phyloP scores from a whole-genome alignment of 495 filamentous ascomycete species.

The Neohortaea acidophila region DNA sequence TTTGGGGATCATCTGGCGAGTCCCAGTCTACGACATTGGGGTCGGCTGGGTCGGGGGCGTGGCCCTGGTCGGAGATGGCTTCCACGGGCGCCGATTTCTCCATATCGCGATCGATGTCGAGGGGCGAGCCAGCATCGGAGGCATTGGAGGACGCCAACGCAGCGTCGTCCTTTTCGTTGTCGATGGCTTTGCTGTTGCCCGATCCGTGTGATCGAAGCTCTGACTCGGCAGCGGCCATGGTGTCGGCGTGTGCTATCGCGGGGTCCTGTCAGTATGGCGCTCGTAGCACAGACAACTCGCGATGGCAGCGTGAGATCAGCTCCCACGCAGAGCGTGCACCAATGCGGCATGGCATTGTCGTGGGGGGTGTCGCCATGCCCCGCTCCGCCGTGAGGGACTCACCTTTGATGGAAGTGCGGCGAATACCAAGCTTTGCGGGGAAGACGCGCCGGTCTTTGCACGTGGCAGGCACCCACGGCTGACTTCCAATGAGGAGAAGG shows the following conservation, averaged over 20 bases:
- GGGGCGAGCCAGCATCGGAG: too few relatives aligned
- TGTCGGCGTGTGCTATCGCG: slow-evolving; percentile 18
- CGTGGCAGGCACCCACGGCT: too few relatives aligned
- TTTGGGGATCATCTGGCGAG: slow-evolving; percentile 25
- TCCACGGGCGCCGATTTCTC: slow-evolving; percentile 7
- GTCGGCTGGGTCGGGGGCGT: slow-evolving; percentile 11
- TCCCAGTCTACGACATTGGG: slow-evolving; percentile 27
- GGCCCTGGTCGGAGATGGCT: slow-evolving; percentile 2
- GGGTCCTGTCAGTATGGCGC: background rate
- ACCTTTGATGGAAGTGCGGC: too few relatives aligned
- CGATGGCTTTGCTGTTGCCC: background rate
- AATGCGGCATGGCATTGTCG: too few relatives aligned
- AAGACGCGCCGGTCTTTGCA: too few relatives aligned
- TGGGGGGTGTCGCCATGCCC: too few relatives aligned
- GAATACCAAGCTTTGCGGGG: too few relatives aligned
- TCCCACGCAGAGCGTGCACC: too few relatives aligned
- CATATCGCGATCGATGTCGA: background rate
- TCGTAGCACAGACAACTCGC: too few relatives aligned
- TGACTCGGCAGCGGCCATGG: slow-evolving; percentile 8
- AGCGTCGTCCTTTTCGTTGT: slow-evolving; percentile 2
- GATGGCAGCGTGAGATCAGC: too few relatives aligned
- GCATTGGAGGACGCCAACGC: background rate
- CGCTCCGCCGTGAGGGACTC: too few relatives aligned
- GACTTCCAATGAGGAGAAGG: too few relatives aligned
- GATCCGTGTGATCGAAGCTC: background rate